Percentiles rank a stretch among this genome's conserved stretches.
phyloP scores from a whole-genome alignment of 2,329 filamentous ascomycete genomes.

The Penicillium sp. region DNA sequence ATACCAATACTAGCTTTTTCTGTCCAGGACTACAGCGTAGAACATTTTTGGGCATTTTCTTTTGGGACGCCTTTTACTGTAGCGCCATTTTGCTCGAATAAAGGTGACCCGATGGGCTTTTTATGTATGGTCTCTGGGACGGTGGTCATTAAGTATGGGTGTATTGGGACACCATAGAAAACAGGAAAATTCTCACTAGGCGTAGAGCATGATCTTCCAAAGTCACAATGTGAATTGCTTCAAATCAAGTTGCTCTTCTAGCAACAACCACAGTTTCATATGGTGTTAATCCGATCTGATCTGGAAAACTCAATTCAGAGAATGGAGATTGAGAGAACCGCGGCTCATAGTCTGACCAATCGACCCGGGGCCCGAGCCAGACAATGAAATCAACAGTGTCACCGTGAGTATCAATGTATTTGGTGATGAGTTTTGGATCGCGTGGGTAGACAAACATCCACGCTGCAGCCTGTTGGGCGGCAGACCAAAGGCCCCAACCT shows the following conservation, averaged over 20 bases:
- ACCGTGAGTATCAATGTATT: conserved; percentile 35
- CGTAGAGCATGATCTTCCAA: not conserved
- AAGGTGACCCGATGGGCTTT: too few species aligned
- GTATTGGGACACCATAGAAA: not conserved
- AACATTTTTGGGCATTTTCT: too few species aligned
- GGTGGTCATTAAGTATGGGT: too few species aligned
- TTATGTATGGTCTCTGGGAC: too few species aligned
- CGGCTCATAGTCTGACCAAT: conserved; percentile 27
- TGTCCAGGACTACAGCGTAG: too few species aligned
- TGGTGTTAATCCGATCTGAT: conserved; percentile 19
- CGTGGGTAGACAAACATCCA: conserved; percentile 50
- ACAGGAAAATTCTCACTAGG: not conserved
- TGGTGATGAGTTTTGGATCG: conserved; percentile 37
- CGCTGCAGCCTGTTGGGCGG: conserved; percentile 36
- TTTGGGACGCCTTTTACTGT: too few species aligned
- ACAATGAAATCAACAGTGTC: conserved; percentile 18
- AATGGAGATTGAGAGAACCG: conserved; percentile 20
- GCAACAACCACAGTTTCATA: conserved; percentile 22
- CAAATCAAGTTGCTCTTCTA: conserved; percentile 4
- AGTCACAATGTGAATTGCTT: not conserved
- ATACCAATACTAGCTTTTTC: too few species aligned
- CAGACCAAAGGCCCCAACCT: conserved; percentile 37
- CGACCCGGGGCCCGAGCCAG: conserved; percentile 26
- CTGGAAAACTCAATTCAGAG: conserved; percentile 13
- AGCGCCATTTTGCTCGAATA: too few species aligned